phyloP scores from a whole-genome alignment of 176 grass and related monocot species.

The Paspalum notatum region DNA sequence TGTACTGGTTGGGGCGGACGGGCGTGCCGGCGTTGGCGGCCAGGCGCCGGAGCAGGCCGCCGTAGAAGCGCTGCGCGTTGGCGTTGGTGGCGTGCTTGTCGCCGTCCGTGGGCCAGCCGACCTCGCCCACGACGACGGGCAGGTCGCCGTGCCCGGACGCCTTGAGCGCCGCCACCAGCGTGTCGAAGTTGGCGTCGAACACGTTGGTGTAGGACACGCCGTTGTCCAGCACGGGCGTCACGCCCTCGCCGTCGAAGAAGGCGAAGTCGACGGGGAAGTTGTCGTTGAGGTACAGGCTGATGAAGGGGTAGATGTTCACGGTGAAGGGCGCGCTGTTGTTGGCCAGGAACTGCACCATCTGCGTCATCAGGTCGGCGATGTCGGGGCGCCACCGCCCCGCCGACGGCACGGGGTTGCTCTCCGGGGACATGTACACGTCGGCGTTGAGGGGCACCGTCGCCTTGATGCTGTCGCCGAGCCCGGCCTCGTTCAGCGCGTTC shows the following conservation, averaged over 20 bases:
- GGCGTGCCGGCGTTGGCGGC: conserved; percentile 68
- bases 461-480: conserved; percentile 71
- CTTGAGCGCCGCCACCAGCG: conserved; percentile 70
- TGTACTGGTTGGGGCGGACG: conserved; percentile 71
- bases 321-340: conserved; percentile 84
- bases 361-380: conserved; percentile 62
- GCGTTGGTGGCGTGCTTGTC: conserved; percentile 63
- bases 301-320: conserved; percentile 96
- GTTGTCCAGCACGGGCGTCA: conserved; percentile 55
- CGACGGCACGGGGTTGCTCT: conserved; percentile 55
- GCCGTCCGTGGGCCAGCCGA: conserved; percentile 93
- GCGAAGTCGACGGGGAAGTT: conserved; percentile 85
- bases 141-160: conserved; percentile 58
- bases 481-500: conserved; percentile 76
- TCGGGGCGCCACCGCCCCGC: conserved; percentile 71
- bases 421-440: conserved; percentile 65
- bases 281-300: conserved; percentile 76
- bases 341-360: conserved; percentile 81
- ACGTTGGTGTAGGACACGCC: conserved; percentile 67
- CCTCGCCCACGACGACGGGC: conserved; percentile 86
- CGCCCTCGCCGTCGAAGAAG: conserved; percentile 73
- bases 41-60: conserved; percentile 59
- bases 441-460: conserved; percentile 81
- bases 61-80: conserved; percentile 86
- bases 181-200: conserved; percentile 85